Evolutionary conservation across 441 rosid genomes (phyloP), one percentile per base, ranked within the genome.

Genomic region (Populus tomentosa): DNA sequence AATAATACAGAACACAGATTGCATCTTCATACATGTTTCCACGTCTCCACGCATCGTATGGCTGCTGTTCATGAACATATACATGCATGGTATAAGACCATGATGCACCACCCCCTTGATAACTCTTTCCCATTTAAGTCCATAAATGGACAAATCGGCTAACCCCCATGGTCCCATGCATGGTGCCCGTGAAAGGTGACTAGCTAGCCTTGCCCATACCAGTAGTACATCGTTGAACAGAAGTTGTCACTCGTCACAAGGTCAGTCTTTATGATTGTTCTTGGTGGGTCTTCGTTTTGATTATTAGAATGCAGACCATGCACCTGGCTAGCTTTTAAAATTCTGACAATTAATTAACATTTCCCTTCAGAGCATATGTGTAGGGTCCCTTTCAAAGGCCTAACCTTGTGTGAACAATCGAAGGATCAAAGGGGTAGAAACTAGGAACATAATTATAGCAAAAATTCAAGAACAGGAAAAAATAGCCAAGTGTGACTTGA

Each of bases 351-450:
- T 6, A 69, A 69, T 36, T 40, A 40, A 40, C 30, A 6, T 30
- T 24, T 46, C 59, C n/a, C 61, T 38, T 70, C 73, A 6, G 10
- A 38, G 24, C 73, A 10, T 7, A 4, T 2, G 70, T 71, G 72
- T 40, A 63, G 33, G n/a, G 74, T 65, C 73, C 72, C 78, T 75
- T 72, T 76, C 80, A 65, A 64, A 69, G 18, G 64, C 28, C 35
- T 71, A 18, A 30, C 36, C 20, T 3, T 7, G 38, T 3, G 9
- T 67, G 40, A 33, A 35, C 36, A 33, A 20, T 67, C 23, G 5
- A 18, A 1, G 70, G 35, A 35, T 10, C 24, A 8, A 20, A 21
- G 40, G 16, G 42, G 13, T 18, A 67, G 40, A 66, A 67, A 35
- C 36, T 67, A 33, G 65, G 11, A 62, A 10, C 64, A 23, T 62